phyloP scores from a whole-genome alignment of 345 rosid genomes.

The Lenwebbia sp. region DNA sequence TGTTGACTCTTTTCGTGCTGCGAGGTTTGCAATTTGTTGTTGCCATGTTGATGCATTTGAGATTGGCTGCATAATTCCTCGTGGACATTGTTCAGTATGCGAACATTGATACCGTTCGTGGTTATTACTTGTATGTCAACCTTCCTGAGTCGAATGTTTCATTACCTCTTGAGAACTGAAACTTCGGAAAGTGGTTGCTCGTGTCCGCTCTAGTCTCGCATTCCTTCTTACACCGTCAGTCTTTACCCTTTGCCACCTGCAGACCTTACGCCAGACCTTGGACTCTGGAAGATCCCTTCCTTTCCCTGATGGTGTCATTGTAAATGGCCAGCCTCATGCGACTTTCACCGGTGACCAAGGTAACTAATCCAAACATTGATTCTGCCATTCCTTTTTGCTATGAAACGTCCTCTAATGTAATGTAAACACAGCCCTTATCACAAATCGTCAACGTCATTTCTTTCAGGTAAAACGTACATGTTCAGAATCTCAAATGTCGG shows the following conservation, averaged over 20 bases:
- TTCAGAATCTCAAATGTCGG: slow-evolving; percentile 78
- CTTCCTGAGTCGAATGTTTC: neutral
- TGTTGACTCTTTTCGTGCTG: neutral
- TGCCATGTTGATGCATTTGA: neutral
- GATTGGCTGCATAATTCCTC: neutral
- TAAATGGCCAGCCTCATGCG: slow-evolving; percentile 25
- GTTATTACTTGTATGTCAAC: neutral
- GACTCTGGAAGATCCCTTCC: slow-evolving; percentile 72
- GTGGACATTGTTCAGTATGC: neutral
- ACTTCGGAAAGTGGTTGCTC: neutral
- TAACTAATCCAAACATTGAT: neutral
- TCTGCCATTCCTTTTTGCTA: neutral
- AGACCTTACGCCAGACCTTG: slow-evolving; percentile 36
- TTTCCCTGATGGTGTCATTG: slow-evolving; percentile 31
- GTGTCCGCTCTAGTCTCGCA: neutral
- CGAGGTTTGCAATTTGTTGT: neutral
- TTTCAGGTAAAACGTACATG: slow-evolving; percentile 58
- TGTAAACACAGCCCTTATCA: neutral
- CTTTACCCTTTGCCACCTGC: neutral
- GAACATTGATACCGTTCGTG: neutral
- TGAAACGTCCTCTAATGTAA: neutral
- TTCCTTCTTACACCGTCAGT: neutral
- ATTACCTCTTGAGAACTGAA: neutral
- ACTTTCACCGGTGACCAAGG: slow-evolving; percentile 27
- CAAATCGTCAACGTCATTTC: neutral